phyloP scores from a whole-genome alignment of 2,329 filamentous ascomycete species.

The Alternaria atra region DNA sequence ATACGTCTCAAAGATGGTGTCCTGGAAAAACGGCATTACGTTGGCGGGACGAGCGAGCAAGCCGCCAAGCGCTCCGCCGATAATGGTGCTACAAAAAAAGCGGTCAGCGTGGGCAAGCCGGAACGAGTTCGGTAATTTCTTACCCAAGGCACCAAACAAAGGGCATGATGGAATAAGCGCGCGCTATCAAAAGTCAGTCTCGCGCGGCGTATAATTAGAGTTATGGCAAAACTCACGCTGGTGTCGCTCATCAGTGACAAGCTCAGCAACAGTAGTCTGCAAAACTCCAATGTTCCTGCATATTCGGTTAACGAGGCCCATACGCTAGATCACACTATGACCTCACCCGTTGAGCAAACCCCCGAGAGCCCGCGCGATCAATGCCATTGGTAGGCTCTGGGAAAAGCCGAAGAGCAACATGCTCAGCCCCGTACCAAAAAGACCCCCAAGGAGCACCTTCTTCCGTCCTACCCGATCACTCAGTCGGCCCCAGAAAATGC shows the following conservation, averaged over 20 bases:
- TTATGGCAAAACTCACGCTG: slow-evolving; percentile 70
- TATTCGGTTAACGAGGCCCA: slow-evolving; percentile 42
- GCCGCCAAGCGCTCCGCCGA: slow-evolving; percentile 91
- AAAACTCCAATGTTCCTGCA: slow-evolving; percentile 89
- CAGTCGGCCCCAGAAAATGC: slow-evolving; percentile 89
- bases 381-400: slow-evolving; percentile 79
- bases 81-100: slow-evolving; percentile 73
- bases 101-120: slow-evolving; percentile 31
- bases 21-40: slow-evolving; percentile 81
- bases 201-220: slow-evolving; percentile 12
- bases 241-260: slow-evolving; percentile 92
- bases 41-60: slow-evolving; percentile 86
- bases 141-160: slow-evolving; percentile 96
- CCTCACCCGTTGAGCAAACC: slow-evolving; percentile 90
- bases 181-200: slow-evolving; percentile 64
- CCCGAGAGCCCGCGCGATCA: slow-evolving; percentile 87
- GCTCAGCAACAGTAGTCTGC: slow-evolving; percentile 92
- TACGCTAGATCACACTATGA: slow-evolving; percentile 35
- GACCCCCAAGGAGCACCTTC: slow-evolving; percentile 87
- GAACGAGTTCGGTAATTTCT: slow-evolving; percentile 34
- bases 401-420: slow-evolving; percentile 94
- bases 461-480: slow-evolving; percentile 94
- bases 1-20: slow-evolving; percentile 82
- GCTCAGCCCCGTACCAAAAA: slow-evolving; percentile 89
- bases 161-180: slow-evolving; percentile 96